A percentile compares a stretch with the other conserved stretches of the same genome.
Conservation (phyloP, 2,329 filamentous ascomycete genomes). For the Exserohilum turcica region DNA sequence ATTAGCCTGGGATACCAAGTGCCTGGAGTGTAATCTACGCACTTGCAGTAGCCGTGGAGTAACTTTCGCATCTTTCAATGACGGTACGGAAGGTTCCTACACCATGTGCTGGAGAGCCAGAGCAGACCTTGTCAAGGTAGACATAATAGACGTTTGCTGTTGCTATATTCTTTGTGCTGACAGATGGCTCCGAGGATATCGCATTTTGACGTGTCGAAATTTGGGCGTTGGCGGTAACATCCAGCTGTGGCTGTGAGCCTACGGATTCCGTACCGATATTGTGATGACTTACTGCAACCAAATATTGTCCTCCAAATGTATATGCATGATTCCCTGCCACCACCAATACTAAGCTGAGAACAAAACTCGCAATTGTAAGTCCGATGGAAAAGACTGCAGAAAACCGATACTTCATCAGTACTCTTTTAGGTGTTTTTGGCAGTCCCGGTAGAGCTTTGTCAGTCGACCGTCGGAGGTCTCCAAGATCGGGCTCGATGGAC, state of each 20-base stretch:
- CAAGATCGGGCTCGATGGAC: constrained; percentile 26
- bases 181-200: not conserved
- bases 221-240: not conserved
- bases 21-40: not conserved
- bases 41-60: not conserved
- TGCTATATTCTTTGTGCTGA: too few relatives aligned
- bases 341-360: constrained; percentile 24
- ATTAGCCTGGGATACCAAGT: not conserved
- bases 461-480: constrained; percentile 26
- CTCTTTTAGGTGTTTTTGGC: constrained; percentile 25
- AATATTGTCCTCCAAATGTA: constrained; percentile 21
- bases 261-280: not conserved
- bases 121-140: constrained; percentile 2
- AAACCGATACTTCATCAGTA: constrained; percentile 29
- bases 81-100: not conserved
- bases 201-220: not conserved
- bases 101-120: not conserved
- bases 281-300: constrained; percentile 23
- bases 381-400: constrained; percentile 23
- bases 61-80: not conserved
- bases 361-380: constrained; percentile 20
- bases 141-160: constrained; percentile 6
- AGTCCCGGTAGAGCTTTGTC: constrained; percentile 25
- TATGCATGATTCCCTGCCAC: constrained; percentile 20
- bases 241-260: constrained; percentile 2